Conservation (phyloP, 192 early-diverging fungal genomes). For the Coemansia reversa region DNA sequence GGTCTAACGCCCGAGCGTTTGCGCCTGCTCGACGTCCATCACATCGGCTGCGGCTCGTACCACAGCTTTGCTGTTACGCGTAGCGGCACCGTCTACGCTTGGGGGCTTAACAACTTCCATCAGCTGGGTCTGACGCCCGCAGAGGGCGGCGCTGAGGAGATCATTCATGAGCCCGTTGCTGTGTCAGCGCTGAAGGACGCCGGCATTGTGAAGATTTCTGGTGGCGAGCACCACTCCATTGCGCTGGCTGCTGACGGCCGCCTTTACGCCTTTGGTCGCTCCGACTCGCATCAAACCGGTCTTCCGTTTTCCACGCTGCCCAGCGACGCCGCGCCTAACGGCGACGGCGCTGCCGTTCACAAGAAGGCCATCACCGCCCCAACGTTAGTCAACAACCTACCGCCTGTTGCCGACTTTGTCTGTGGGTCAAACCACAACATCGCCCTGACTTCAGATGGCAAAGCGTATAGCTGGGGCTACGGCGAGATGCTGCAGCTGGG, state of each 20-base stretch:
- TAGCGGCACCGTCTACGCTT: conserved; percentile 66
- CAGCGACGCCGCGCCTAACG: conserved; percentile 21
- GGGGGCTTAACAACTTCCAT: conserved; percentile 89
- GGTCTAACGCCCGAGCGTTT: conserved; percentile 60
- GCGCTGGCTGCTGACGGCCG: conserved; percentile 71
- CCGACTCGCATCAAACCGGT: conserved; percentile 81
- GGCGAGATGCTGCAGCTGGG: conserved; percentile 82
- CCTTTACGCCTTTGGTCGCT: conserved; percentile 81
- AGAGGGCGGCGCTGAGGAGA: conserved; percentile 46
- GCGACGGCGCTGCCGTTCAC: conserved; percentile 24
- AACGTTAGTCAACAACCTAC: conserved; percentile 52
- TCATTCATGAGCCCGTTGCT: conserved; percentile 58
- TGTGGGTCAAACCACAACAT: conserved; percentile 65
- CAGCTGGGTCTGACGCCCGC: conserved; percentile 71
- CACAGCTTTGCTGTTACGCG: conserved; percentile 79
- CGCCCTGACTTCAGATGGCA: conserved; percentile 58
- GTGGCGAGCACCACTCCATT: conserved; percentile 84
- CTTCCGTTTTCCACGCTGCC: conserved; percentile 54
- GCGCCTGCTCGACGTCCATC: conserved; percentile 58
- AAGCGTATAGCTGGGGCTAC: conserved; percentile 86
- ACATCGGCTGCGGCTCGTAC: conserved; percentile 78
- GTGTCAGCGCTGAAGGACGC: conserved; percentile 56
- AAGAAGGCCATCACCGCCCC: conserved; percentile 64
- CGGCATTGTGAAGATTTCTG: conserved; percentile 63
- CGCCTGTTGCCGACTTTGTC: conserved; percentile 54